phyloP scores from a whole-genome alignment of 176 grass and related monocot genomes.

The Eragrostis nindensis region DNA sequence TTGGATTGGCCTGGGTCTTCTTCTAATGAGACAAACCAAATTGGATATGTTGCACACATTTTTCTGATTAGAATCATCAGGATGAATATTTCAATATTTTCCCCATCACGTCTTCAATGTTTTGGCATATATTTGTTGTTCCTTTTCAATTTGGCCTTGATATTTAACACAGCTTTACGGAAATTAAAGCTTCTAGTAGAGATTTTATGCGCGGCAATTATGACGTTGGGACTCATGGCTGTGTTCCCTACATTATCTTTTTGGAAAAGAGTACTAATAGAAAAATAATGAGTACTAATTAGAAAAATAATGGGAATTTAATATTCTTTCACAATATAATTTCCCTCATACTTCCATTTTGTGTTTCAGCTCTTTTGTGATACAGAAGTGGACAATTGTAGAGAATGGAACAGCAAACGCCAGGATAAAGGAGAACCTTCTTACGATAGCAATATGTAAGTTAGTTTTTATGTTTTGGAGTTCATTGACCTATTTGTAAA shows the following conservation, averaged over 20 bases:
- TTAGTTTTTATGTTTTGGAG: constrained; percentile 13
- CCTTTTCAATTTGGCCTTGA: not conserved
- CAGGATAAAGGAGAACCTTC: constrained; percentile 64
- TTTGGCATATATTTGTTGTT: not conserved
- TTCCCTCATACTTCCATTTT: constrained; percentile 22
- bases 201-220: no score
- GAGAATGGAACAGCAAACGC: constrained; percentile 80
- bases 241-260: no score
- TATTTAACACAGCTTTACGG: constrained; percentile 1
- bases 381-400: constrained; percentile 81
- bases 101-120: not conserved
- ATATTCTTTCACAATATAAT: constrained; percentile 22
- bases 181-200: not conserved
- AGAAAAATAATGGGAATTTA: not conserved
- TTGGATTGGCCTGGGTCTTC: not conserved
- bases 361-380: constrained; percentile 93
- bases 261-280: not conserved
- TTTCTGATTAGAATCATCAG: not conserved
- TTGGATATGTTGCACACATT: not conserved
- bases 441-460: constrained; percentile 85
- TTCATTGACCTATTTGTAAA: not conserved
- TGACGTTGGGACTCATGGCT: no score
- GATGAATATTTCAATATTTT: not conserved
- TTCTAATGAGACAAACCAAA: not conserved
- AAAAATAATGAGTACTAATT: no score